These are phyloP conservation scores for Pseudoturritis turrita DNA, from an alignment of 345 rosid species.

Conservation along the genomic window DNA sequence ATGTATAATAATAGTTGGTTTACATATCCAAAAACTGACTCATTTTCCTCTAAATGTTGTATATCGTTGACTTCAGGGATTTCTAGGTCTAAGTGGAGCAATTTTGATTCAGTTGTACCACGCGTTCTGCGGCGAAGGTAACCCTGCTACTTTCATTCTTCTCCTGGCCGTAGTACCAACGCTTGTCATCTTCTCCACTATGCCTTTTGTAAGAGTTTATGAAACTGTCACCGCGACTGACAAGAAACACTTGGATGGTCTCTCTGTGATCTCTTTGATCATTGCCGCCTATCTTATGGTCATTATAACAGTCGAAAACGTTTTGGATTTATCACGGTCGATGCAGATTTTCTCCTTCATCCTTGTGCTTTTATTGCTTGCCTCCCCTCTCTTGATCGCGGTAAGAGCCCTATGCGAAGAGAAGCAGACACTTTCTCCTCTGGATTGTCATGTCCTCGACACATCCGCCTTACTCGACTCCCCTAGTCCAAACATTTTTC, in stretches of 20 bases:
- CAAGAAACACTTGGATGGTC: conserved; percentile 66
- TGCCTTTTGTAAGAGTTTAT: conserved; percentile 60
- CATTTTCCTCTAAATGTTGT: not conserved
- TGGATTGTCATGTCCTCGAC: conserved; percentile 14
- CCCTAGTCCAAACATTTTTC: not conserved
- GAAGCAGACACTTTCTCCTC: not conserved
- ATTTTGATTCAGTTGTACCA: conserved; percentile 63
- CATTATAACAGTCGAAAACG: conserved; percentile 51
- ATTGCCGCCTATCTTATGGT: conserved; percentile 64
- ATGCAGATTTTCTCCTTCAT: conserved; percentile 41
- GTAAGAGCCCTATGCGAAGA: conserved; percentile 49
- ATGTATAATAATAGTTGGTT: not conserved
- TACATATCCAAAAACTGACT: not conserved
- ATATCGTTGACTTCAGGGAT: conserved; percentile 47
- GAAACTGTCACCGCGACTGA: conserved; percentile 42
- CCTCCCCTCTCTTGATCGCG: conserved; percentile 58
- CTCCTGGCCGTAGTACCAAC: conserved; percentile 72
- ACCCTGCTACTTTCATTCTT: conserved; percentile 62
- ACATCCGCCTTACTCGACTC: conserved; percentile 14
- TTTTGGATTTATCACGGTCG: conserved; percentile 44
- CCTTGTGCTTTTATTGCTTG: conserved; percentile 49
- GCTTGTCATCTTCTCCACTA: conserved; percentile 46
- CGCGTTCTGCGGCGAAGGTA: conserved; percentile 41
- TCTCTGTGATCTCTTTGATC: conserved; percentile 60
- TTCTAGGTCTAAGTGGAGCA: conserved; percentile 91